Evolutionary conservation across 306 rosid species (phyloP).

Genomic region (Senna tora): DNA sequence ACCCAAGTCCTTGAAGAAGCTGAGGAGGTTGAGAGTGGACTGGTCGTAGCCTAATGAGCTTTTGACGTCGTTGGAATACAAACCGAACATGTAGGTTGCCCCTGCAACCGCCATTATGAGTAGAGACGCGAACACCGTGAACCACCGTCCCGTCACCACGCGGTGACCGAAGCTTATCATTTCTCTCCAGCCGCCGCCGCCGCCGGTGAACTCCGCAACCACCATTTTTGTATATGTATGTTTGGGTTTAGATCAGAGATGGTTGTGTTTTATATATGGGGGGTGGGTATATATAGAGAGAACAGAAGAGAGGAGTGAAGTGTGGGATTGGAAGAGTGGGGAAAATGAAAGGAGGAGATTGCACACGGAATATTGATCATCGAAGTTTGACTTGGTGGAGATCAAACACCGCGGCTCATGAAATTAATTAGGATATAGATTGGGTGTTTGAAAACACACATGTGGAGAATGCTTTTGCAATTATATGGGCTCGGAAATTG

Average conservation of each 20-base stretch:
- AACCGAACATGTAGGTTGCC: constrained; percentile 65
- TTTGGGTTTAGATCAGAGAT: no score
- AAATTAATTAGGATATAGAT: no score
- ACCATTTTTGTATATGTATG: constrained; percentile 32
- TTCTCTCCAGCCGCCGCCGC: neutral
- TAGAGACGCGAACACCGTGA: constrained; percentile 65
- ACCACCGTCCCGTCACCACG: constrained; percentile 66
- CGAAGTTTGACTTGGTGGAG: neutral
- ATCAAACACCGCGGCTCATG: neutral
- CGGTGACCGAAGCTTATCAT: constrained; percentile 40
- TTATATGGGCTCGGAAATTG: neutral
- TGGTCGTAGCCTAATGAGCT: constrained; percentile 71
- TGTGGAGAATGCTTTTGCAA: neutral
- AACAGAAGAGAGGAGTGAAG: neutral
- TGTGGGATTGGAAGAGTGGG: neutral
- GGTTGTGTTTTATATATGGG: no score
- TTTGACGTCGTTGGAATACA: constrained; percentile 64
- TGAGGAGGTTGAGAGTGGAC: constrained; percentile 64
- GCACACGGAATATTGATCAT: neutral
- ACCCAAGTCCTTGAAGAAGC: constrained; percentile 86
- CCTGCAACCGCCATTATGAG: constrained; percentile 71
- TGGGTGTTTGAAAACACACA: no score
- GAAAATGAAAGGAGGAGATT: neutral
- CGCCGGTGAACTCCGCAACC: neutral
- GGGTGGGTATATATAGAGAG: neutral